Evolutionary conservation across 2,329 filamentous ascomycete genomes (phyloP), one percentile per base, ranked within the genome.

Genomic region (Orbilia oligospora): DNA sequence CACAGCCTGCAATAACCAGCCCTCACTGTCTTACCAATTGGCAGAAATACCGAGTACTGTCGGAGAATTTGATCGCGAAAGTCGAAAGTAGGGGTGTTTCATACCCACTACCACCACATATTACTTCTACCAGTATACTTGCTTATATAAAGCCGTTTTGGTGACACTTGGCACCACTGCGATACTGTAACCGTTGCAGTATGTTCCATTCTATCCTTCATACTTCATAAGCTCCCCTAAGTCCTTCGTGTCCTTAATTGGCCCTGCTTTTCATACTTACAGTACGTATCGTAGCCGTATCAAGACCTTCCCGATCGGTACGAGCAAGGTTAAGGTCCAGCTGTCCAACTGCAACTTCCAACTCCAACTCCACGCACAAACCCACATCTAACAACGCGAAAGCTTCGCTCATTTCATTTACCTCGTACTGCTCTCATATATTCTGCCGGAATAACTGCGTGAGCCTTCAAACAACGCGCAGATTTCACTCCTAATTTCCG

Each of bases 301-400:
- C 61, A 63, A 36, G 20, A 66, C 58, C 61, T 63, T 76, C 66
- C 66, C 44, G 27, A 61, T 70, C 61, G 53, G 63, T 71, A 27
- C 44, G 48, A 46, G 30, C 65, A 76, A 70, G 64, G 66, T 56
- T 56, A 68, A 44, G 24, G 51, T 41, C 36, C 69, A 55, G 58
- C 58, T 71, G 55, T 64, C 58, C 56, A 61, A 71, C 58, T 51
- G 38, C 56, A 64, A 48, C 61, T 61, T 18, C 4, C 44, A 44
- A 44, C 38, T 44, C n/a, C 55, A 64, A 48, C 61, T 61, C 55
- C 55, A 38, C 30, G 24, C 44, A 24, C 44, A 48, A 71, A 67
- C 53, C 20, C 63, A 64, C 68, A 77, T 61, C 53, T 20, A 53
- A 70, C 68, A 77, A 76, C 71, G 71, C 71, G 71, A 69, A 76